Evolutionary conservation across 257 asterid species (phyloP).

Genomic region (Ehretia macrophylla): DNA sequence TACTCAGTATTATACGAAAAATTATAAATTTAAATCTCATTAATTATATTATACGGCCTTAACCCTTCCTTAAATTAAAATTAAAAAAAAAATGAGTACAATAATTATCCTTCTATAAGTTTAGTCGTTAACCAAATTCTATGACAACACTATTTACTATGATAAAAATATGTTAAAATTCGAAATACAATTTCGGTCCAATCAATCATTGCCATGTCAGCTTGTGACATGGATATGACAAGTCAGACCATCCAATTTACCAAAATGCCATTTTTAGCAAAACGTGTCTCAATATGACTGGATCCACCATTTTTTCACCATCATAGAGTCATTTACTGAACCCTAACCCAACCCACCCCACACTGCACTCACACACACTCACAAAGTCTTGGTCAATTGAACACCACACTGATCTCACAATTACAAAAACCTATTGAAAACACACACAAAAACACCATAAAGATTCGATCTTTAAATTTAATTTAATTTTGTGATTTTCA

Average conservation of each 20-base stretch:
- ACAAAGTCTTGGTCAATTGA: conserved; percentile 11
- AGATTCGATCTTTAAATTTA: not conserved
- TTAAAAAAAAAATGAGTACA: too few relatives aligned
- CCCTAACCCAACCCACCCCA: not conserved
- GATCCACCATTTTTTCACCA: not conserved
- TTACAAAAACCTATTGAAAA: not conserved
- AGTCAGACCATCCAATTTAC: not conserved
- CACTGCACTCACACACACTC: not conserved
- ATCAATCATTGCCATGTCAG: conserved; percentile 14
- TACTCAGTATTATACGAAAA: too few relatives aligned
- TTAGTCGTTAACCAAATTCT: too few relatives aligned
- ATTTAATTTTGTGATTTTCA: conserved; percentile 2
- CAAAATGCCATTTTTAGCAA: not conserved
- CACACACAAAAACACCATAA: not conserved
- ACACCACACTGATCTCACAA: not conserved
- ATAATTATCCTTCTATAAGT: too few relatives aligned
- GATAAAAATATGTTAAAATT: too few relatives aligned
- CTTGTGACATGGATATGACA: conserved; percentile 11
- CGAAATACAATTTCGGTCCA: conserved; percentile 12
- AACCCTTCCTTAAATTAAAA: too few relatives aligned
- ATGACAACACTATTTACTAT: too few relatives aligned
- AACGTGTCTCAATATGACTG: conserved; percentile 3
- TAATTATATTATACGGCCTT: too few relatives aligned
- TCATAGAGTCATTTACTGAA: not conserved
- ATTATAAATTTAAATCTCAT: too few relatives aligned